Evolutionary conservation across 768 basidiomycete species (phyloP), one percentile per base, ranked within the genome.

Genomic region (Amanita pseudoporphyria): DNA sequence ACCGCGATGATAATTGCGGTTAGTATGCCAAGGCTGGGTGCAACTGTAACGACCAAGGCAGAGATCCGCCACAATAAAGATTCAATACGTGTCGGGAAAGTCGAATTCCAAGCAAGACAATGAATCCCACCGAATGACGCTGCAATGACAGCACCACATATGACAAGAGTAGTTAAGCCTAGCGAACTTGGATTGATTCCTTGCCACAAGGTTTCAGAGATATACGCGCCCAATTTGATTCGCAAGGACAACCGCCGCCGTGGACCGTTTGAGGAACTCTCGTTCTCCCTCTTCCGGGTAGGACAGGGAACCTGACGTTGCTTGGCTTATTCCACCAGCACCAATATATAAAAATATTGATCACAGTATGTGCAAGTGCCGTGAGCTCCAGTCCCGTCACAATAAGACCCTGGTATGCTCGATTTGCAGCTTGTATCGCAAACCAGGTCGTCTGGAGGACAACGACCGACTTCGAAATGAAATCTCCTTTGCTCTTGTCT

Each of bases 251-350:
- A 14, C 28, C 24, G 22, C n/a, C 14, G 42, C 9, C 13, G 19
- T 26, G 12, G 28, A 12, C 12, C 7, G 19, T 19, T 28, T 7
- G 5, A 31, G 14, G 16, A 9, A n/a, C 5, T 22, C 16, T 22
- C 22, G 18, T 6, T 24, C 16, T 14, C 14, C 9, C 14, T 5
- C 47, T 22, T 14, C 26, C 10, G 5, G 35, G 32, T 26, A 41
- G 5, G 56, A 65, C 46, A 0, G 59, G 39, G 19, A 45, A 54
- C 0, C 47, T 32, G 9, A 66, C 58, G 45, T 63, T 57, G 9
- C 60, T 54, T 9, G 68, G 68, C 46, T 69, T 69, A 37, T 67
- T n/a, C n/a, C n/a, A n/a, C n/a, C n/a, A n/a, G n/a, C n/a, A n/a
- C n/a, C n/a, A n/a, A n/a, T n/a, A n/a, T 53, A 56, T 61, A 36